Evolutionary conservation across 345 rosid species (phyloP).

Genomic region (Moringa oleifera): DNA sequence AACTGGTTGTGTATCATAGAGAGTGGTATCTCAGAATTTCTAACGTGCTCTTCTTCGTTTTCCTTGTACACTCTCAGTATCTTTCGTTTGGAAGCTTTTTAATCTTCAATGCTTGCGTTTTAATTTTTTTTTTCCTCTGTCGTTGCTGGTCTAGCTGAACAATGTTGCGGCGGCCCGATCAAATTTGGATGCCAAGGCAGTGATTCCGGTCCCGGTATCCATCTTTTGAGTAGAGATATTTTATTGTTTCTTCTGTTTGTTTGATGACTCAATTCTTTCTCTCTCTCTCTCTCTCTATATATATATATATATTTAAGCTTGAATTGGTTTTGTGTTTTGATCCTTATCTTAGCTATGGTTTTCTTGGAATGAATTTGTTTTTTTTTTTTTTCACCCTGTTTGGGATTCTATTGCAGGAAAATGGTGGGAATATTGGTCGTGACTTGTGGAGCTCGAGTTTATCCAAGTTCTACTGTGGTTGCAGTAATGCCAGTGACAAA

Average conservation of each 20-base stretch:
- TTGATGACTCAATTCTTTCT: not conserved
- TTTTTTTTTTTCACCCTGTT: no score
- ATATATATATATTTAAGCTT: no score
- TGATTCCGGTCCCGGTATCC: constrained; percentile 59
- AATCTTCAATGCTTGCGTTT: not conserved
- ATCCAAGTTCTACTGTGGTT: constrained; percentile 60
- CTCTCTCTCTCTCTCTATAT: no score
- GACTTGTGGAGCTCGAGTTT: constrained; percentile 64
- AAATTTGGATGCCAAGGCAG: constrained; percentile 9
- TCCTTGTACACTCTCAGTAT: no score
- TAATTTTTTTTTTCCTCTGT: constrained; percentile 2
- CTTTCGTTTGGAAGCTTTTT: constrained; percentile 9
- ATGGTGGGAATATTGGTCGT: constrained; percentile 40
- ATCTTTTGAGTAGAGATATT: not conserved
- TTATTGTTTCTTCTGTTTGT: not conserved
- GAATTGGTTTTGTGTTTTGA: constrained; percentile 5
- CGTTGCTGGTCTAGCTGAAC: constrained; percentile 21
- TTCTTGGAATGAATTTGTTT: no score
- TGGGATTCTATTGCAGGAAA: constrained; percentile 28
- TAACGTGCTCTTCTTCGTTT: not conserved
- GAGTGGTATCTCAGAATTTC: not conserved
- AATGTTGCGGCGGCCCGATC: constrained; percentile 25
- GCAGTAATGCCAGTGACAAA: constrained; percentile 59
- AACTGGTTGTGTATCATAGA: not conserved
- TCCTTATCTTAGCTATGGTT: no score